Conservation (phyloP, 805 yeast species). For the Kluyveromyces lactis region DNA sequence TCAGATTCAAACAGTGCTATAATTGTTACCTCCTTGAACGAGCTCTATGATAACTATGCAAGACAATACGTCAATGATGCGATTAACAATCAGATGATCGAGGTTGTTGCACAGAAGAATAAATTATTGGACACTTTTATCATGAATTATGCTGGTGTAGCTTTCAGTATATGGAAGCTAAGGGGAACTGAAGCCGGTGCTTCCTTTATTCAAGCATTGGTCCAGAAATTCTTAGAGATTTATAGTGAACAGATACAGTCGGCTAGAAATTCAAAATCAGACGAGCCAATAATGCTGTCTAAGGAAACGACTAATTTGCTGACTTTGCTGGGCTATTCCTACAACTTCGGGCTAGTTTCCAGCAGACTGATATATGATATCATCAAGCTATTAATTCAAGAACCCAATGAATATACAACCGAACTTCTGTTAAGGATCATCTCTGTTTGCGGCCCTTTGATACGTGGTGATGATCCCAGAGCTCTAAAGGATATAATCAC, state of each 20-base stretch:
- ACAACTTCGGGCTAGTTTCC: constrained; percentile 68
- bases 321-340: constrained; percentile 68
- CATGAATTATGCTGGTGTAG: constrained; percentile 67
- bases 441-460: constrained; percentile 69
- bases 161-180: constrained; percentile 63
- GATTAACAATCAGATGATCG: constrained; percentile 53
- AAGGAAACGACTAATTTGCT: constrained; percentile 57
- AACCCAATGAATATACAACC: constrained; percentile 62
- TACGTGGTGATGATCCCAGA: constrained; percentile 84
- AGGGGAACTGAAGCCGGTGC: constrained; percentile 93
- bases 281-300: constrained; percentile 10
- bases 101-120: constrained; percentile 55
- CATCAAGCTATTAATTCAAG: constrained; percentile 42
- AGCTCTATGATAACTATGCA: constrained; percentile 56
- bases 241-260: constrained; percentile 20
- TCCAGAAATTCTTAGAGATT: constrained; percentile 54
- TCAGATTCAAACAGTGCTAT: constrained; percentile 76
- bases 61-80: constrained; percentile 73
- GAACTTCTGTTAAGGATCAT: constrained; percentile 69
- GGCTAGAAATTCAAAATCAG: background rate
- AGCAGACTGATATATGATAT: constrained; percentile 73
- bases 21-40: constrained; percentile 61
- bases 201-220: constrained; percentile 63
- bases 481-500: constrained; percentile 73
- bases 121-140: constrained; percentile 72